phyloP scores from a whole-genome alignment of 495 filamentous ascomycete species.

The Corynascus novoguineensis region DNA sequence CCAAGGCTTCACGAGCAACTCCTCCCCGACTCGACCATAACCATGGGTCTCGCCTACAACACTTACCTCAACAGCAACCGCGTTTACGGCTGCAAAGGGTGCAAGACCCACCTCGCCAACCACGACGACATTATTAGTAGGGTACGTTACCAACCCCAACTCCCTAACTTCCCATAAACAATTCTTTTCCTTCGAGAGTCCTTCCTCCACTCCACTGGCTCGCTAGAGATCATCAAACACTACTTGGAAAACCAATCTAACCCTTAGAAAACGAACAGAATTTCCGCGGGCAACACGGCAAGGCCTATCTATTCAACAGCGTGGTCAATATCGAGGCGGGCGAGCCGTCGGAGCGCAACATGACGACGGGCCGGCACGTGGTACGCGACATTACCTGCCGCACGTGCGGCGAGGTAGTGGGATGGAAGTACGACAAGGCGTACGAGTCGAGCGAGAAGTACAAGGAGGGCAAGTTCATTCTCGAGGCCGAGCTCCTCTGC shows the following conservation, averaged over 20 bases:
- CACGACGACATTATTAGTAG: constrained; percentile 94
- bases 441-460: constrained; percentile 91
- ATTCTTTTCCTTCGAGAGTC: not conserved
- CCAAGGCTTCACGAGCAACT: no score
- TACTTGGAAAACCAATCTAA: not conserved
- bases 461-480: constrained; percentile 96
- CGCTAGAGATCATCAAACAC: not conserved
- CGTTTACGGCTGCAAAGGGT: constrained; percentile 93
- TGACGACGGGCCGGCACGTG: constrained; percentile 95
- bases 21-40: no score
- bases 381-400: constrained; percentile 88
- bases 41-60: constrained; percentile 94
- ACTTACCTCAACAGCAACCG: constrained; percentile 83
- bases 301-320: constrained; percentile 91
- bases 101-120: constrained; percentile 91
- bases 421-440: constrained; percentile 99
- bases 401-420: constrained; percentile 85
- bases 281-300: constrained; percentile 97
- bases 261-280: constrained; percentile 52
- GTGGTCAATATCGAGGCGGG: constrained; percentile 84
- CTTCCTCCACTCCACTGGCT: not conserved
- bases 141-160: constrained; percentile 45
- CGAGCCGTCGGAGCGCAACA: constrained; percentile 85
- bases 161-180: constrained; percentile 1
- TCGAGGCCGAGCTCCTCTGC: constrained; percentile 88